Conservation (phyloP, 2,329 filamentous ascomycete genomes). For the Thelonectria rubi region DNA sequence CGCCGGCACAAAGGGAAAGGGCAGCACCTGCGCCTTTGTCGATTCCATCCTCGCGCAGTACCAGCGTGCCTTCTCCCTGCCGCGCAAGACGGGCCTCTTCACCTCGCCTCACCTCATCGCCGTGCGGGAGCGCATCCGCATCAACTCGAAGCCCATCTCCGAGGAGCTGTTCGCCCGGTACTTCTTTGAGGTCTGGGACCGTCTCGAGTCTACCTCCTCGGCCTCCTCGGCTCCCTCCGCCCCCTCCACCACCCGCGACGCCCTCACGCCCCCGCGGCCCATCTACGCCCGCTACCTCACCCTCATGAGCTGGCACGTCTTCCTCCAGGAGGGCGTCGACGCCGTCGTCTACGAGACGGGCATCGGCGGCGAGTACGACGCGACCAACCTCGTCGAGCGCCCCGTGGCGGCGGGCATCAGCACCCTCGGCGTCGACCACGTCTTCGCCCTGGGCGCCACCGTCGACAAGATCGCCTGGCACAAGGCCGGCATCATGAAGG, state of each 20-base stretch:
- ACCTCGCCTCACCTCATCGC: slow-evolving; percentile 75
- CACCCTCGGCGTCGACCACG: slow-evolving; percentile 75
- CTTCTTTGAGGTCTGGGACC: slow-evolving; percentile 75
- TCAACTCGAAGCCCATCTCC: slow-evolving; percentile 66
- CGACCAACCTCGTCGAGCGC: slow-evolving; percentile 70
- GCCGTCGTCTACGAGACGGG: slow-evolving; percentile 73
- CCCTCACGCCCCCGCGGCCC: slow-evolving; percentile 55
- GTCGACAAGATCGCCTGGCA: slow-evolving; percentile 77
- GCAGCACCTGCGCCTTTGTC: slow-evolving; percentile 75
- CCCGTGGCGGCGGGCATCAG: slow-evolving; percentile 70
- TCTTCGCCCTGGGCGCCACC: slow-evolving; percentile 68
- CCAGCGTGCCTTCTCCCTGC: slow-evolving; percentile 46
- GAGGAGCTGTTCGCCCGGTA: slow-evolving; percentile 69
- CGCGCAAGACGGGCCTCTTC: slow-evolving; percentile 67
- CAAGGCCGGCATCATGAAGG: slow-evolving; percentile 77
- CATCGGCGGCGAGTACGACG: slow-evolving; percentile 73
- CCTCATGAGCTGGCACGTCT: slow-evolving; percentile 73
- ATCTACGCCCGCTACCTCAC: slow-evolving; percentile 71
- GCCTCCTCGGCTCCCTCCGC: no score
- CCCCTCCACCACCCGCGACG: slow-evolving; percentile 37
- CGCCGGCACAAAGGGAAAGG: slow-evolving; percentile 81
- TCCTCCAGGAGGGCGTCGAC: slow-evolving; percentile 69
- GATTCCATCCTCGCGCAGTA: slow-evolving; percentile 68
- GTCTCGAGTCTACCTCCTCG: slow-evolving; percentile 52
- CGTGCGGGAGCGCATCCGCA: slow-evolving; percentile 72